Base-by-base conservation (phyloP, 495 filamentous ascomycete genomes). In the Hypoxylon rickii region DNA sequence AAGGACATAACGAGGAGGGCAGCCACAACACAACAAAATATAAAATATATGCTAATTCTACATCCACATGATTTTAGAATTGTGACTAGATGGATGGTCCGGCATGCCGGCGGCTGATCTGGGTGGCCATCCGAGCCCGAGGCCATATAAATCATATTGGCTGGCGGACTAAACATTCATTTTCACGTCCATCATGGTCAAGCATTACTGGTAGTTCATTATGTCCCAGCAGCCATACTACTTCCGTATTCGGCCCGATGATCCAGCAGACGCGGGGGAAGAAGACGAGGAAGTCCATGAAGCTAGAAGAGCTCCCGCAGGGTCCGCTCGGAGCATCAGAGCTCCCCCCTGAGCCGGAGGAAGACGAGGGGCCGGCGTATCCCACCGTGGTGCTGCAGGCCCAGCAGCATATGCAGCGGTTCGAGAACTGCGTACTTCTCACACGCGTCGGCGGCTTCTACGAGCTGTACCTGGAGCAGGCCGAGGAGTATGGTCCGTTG, bases 391-490 rank as follows among this genome's bases (percentile, higher is more conserved):
- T 97, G n/a, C 85, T 89, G 60, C 90, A 95, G 64, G 91, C 89
- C n/a, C 80, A 84, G 29, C 88, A 86, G 52, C 93, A 96, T 67
- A 96, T 98, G 88, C 81, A 83, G 50, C 90, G 86, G 58, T 96
- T 95, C 74, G 83, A 86, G 61, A 89, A 92, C 58, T 96, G 90
- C 70, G 87, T 97, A 18, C 67, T 98, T 16, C 73, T 98, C 46
- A 98, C 94, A 3, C 80, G 92, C 29, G 90, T 98, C 11, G 94
- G 94, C 41, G 83, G 89, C 45, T 98, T 98, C 72, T 98, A 97
- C 74, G 94, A 97, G 81, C 75, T 98, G 44, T 98, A 97, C 71
- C 93, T 97, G 66, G 86, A 92, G 51, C 90, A 97, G 66, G 94
- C 94, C 5, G 88, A 93, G 43, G 87, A 96, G 60, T 84, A 89